Conservation (phyloP, 1,139 yeast genomes). For the Kodamaea sp. region DNA sequence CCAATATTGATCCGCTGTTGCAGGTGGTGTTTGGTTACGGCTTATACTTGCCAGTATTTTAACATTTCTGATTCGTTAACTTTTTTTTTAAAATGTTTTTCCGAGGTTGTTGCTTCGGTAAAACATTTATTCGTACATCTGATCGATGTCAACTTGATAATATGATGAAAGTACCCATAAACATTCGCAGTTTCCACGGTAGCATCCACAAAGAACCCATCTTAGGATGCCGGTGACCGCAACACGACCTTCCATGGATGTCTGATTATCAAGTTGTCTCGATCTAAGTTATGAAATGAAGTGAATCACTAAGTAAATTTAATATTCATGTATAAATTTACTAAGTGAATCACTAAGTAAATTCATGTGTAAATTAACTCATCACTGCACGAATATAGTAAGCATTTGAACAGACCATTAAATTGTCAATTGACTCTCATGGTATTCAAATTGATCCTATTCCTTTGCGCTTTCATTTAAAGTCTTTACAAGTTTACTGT, state of each 20-base stretch:
- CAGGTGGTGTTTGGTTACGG: constrained; percentile 34
- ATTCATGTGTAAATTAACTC: no score
- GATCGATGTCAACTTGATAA: constrained; percentile 14
- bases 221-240: constrained; percentile 84
- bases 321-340: no score
- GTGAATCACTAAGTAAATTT: no score
- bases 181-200: constrained; percentile 96
- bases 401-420: no score
- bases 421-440: no score
- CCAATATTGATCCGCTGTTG: constrained; percentile 32
- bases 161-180: constrained; percentile 72
- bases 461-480: no score
- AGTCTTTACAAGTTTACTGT: no score
- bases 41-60: constrained; percentile 86
- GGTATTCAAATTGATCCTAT: no score
- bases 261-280: constrained; percentile 34
- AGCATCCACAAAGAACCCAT: constrained; percentile 78
- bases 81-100: constrained; percentile 6
- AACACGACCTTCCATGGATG: constrained; percentile 69
- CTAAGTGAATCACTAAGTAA: no score
- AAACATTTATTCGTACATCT: constrained; percentile 5
- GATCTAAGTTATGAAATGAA: background rate
- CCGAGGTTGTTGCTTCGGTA: constrained; percentile 13
- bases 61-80: constrained; percentile 58
- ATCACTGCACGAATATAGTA: no score